Conservation (phyloP, 192 early-diverging fungal genomes). For the Linderina pennispora region DNA sequence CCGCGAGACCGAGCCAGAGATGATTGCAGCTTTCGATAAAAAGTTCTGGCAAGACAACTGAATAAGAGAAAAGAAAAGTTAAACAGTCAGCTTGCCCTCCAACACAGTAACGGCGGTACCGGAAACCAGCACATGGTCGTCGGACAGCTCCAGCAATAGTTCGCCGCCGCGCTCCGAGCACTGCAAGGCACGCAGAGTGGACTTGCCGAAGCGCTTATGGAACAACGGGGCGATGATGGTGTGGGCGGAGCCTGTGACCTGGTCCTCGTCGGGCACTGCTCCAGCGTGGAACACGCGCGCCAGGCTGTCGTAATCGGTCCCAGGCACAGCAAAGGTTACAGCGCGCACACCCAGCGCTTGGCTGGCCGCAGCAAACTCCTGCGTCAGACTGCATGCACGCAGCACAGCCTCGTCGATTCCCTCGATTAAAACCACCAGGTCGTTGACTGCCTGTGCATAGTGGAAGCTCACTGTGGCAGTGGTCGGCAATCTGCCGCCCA, state of each 20-base stretch:
- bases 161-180: slow-evolving; percentile 18
- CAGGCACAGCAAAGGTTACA: slow-evolving; percentile 3
- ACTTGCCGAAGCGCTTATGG: slow-evolving; percentile 2
- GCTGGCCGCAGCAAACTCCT: background rate
- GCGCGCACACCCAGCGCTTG: slow-evolving; percentile 5
- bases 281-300: slow-evolving; percentile 23
- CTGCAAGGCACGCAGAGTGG: slow-evolving; percentile 11
- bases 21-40: slow-evolving; percentile 55
- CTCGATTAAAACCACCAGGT: slow-evolving; percentile 3
- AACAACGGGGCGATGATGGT: slow-evolving; percentile 16
- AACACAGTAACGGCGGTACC: slow-evolving; percentile 16
- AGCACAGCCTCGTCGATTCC: background rate
- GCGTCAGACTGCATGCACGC: background rate
- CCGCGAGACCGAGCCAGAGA: slow-evolving; percentile 41
- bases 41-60: background rate
- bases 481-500: background rate
- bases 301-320: slow-evolving; percentile 7
- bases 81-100: slow-evolving; percentile 3
- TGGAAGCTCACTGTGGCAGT: background rate
- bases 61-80: background rate
- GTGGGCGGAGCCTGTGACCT: slow-evolving; percentile 29
- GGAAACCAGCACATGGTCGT: slow-evolving; percentile 2
- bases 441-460: slow-evolving; percentile 3
- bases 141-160: slow-evolving; percentile 2
- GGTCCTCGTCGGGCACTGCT: slow-evolving; percentile 19